These are phyloP conservation scores for Candida arabinofermentans DNA, from an alignment of 805 yeast species.

Conservation along the genomic window DNA sequence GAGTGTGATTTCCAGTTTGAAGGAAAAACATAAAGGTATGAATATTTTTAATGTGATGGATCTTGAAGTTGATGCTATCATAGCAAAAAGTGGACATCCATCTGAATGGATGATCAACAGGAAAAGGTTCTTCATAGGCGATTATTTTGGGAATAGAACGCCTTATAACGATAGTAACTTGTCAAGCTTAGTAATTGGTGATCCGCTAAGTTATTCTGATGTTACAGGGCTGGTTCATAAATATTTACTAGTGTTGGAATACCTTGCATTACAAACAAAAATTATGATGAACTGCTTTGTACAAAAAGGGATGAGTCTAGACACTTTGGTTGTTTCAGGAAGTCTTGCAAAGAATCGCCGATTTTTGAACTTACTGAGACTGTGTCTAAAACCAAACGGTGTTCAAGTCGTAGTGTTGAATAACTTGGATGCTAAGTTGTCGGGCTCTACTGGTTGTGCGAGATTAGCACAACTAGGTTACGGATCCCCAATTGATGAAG, in stretches of 20 bases:
- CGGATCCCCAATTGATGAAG: background rate
- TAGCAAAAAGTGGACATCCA: conserved; percentile 12
- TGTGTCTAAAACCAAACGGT: conserved; percentile 18
- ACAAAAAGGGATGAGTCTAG: conserved; percentile 20
- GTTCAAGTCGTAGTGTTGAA: conserved; percentile 5
- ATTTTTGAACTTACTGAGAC: conserved; percentile 31
- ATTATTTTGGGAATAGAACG: conserved; percentile 54
- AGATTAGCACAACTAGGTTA: conserved; percentile 6
- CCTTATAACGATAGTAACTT: conserved; percentile 48
- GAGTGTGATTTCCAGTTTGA: conserved; percentile 3
- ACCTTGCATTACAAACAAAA: conserved; percentile 45
- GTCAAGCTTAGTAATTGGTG: conserved; percentile 49
- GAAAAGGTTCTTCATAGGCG: conserved; percentile 48
- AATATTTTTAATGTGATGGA: conserved; percentile 12
- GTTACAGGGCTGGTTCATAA: conserved; percentile 29
- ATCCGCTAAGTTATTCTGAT: conserved; percentile 34
- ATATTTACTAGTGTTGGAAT: conserved; percentile 47
- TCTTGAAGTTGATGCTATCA: conserved; percentile 18
- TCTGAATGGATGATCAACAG: conserved; percentile 12
- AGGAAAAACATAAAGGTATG: conserved; percentile 2
- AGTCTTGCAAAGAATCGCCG: conserved; percentile 48
- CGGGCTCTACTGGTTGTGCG: conserved; percentile 15
- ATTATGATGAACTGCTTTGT: conserved; percentile 35
- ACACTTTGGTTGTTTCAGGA: conserved; percentile 43
- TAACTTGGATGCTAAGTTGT: conserved; percentile 10